A percentile compares a stretch with the other conserved stretches of the same genome.
phyloP scores from a whole-genome alignment of 2,329 filamentous ascomycete genomes.

The Aspergillus bombycis region DNA sequence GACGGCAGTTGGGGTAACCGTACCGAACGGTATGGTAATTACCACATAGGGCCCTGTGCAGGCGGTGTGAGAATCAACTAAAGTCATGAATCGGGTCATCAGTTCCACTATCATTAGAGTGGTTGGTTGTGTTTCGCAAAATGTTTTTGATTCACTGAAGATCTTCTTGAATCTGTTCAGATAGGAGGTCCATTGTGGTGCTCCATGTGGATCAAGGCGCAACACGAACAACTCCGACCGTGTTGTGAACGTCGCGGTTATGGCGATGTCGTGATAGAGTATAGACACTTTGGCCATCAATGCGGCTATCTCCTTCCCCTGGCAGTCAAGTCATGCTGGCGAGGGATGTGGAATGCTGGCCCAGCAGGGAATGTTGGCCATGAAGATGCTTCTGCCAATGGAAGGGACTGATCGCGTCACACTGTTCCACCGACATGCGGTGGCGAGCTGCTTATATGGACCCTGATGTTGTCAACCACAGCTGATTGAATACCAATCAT shows the following conservation, averaged over 20 bases:
- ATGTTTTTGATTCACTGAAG: not conserved
- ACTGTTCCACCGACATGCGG: not conserved
- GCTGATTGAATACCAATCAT: not conserved
- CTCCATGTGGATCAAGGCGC: not conserved
- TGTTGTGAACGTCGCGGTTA: not conserved
- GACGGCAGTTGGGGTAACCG: not conserved
- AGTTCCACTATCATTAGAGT: not conserved
- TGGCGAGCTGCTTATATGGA: not conserved
- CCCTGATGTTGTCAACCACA: not conserved
- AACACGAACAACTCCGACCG: not conserved
- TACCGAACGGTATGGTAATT: not conserved
- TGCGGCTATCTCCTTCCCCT: not conserved
- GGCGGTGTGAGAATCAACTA: not conserved
- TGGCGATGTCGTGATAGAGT: not conserved
- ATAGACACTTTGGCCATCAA: not conserved
- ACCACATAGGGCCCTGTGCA: not conserved
- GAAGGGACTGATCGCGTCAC: not conserved
- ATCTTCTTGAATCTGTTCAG: not conserved
- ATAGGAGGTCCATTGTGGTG: not conserved
- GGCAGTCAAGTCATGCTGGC: conserved; percentile 19
- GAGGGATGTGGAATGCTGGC: conserved; percentile 25
- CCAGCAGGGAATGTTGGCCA: not conserved
- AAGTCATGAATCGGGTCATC: not conserved
- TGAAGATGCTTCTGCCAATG: not conserved
- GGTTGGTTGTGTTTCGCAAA: not conserved